phyloP scores from a whole-genome alignment of 352 stramenopile species.

The Peronospora farinosa region DNA sequence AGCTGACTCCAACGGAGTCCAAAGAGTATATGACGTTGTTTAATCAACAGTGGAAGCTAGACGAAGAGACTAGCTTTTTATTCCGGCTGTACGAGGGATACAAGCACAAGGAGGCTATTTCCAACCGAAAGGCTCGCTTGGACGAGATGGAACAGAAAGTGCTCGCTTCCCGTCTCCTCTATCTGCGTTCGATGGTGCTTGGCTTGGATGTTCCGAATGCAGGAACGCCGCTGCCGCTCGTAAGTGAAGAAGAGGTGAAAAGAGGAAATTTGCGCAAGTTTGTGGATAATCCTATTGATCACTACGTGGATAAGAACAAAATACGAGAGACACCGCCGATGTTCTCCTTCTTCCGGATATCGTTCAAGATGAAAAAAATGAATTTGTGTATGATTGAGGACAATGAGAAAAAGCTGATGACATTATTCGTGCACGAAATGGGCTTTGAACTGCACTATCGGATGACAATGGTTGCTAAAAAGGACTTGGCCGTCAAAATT shows the following conservation, averaged over 20 bases:
- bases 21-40: constrained; percentile 64
- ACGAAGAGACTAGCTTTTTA: constrained; percentile 45
- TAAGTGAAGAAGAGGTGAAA: constrained; percentile 36
- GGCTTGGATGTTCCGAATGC: constrained; percentile 58
- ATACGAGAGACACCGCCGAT: constrained; percentile 38
- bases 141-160: constrained; percentile 48
- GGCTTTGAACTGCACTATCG: constrained; percentile 39
- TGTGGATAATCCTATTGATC: constrained; percentile 48
- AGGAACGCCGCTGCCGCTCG: constrained; percentile 43
- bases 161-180: constrained; percentile 53
- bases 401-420: constrained; percentile 40
- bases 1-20: constrained; percentile 36
- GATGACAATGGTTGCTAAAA: constrained; percentile 38
- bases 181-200: constrained; percentile 51
- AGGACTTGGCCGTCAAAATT: constrained; percentile 40
- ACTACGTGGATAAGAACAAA: constrained; percentile 47
- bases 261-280: constrained; percentile 59
- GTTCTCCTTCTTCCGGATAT: constrained; percentile 53
- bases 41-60: constrained; percentile 44
- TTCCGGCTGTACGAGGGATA: constrained; percentile 34
- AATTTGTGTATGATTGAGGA: constrained; percentile 49
- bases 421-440: constrained; percentile 51
- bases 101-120: constrained; percentile 41
- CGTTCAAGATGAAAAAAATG: constrained; percentile 45
- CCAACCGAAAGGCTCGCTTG: constrained; percentile 34